These are phyloP conservation scores for Luzula sylvatica DNA, from an alignment of 176 grass and related monocot species.

Conservation along the genomic window DNA sequence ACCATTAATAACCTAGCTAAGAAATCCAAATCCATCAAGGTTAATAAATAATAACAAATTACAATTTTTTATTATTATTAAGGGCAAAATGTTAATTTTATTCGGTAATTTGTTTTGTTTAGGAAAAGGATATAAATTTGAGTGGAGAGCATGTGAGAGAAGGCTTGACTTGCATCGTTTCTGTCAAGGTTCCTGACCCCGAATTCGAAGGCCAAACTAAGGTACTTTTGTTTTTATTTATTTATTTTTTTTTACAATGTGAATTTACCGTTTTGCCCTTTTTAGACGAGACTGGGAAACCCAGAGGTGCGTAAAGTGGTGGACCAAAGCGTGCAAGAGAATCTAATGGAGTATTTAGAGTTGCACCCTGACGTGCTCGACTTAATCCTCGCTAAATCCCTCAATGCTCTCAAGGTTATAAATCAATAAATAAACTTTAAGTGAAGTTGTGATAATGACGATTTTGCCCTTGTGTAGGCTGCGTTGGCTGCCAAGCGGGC, in stretches of 20 bases:
- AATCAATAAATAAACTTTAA: too few species aligned
- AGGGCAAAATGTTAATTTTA: too few species aligned
- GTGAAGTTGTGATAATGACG: neutral
- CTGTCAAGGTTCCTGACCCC: conserved; percentile 86
- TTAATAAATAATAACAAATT: conserved; percentile 15
- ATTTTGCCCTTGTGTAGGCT: conserved; percentile 47
- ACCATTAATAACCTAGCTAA: conserved; percentile 83
- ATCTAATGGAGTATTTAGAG: conserved; percentile 83
- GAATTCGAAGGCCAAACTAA: conserved; percentile 99
- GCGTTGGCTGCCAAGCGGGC: conserved; percentile 85
- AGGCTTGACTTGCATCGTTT: conserved; percentile 84
- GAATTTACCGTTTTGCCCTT: conserved; percentile 3
- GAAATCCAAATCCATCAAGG: conserved; percentile 82
- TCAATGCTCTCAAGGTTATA: conserved; percentile 91
- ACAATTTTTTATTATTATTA: too few species aligned
- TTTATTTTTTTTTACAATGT: neutral
- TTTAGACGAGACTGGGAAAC: conserved; percentile 90
- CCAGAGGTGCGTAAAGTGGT: conserved; percentile 92
- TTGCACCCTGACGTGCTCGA: conserved; percentile 80
- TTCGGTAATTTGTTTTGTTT: conserved; percentile 13
- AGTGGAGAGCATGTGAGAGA: conserved; percentile 97
- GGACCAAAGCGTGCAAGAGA: conserved; percentile 89
- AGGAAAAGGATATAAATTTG: conserved; percentile 94
- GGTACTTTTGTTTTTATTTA: conserved; percentile 29
- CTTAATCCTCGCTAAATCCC: conserved; percentile 72